These are phyloP conservation scores for Colletotrichum simmondsii DNA, from an alignment of 2,329 filamentous ascomycete species.

Conservation along the genomic window DNA sequence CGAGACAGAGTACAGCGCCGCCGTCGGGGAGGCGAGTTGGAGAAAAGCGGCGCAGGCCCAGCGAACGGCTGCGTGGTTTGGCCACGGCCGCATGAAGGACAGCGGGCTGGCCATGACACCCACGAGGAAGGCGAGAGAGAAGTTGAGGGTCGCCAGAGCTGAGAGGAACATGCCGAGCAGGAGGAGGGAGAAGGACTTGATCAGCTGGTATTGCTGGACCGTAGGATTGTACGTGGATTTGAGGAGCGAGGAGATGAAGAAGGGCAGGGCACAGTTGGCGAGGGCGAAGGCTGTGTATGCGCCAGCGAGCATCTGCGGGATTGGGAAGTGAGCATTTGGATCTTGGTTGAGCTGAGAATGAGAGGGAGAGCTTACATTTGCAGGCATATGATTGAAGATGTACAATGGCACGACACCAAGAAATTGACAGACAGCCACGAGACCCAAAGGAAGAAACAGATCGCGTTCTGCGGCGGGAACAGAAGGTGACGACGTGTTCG, in stretches of 20 bases:
- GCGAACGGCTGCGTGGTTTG: slow-evolving; percentile 48
- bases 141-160: slow-evolving; percentile 94
- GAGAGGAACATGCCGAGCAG: slow-evolving; percentile 92
- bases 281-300: slow-evolving; percentile 69
- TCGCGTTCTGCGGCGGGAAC: slow-evolving; percentile 65
- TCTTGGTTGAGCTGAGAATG: neutral
- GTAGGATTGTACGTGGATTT: slow-evolving; percentile 64
- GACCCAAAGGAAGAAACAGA: slow-evolving; percentile 76
- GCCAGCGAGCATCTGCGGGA: slow-evolving; percentile 27
- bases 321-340: neutral
- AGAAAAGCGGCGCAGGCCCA: slow-evolving; percentile 62
- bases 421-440: slow-evolving; percentile 80
- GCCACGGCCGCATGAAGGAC: slow-evolving; percentile 73
- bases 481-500: neutral
- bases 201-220: slow-evolving; percentile 78
- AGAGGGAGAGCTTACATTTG: slow-evolving; percentile 62
- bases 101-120: slow-evolving; percentile 83
- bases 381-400: slow-evolving; percentile 81
- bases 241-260: slow-evolving; percentile 66
- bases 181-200: slow-evolving; percentile 93
- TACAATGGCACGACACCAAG: slow-evolving; percentile 85
- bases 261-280: slow-evolving; percentile 66
- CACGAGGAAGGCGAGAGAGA: slow-evolving; percentile 87
- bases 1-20: slow-evolving; percentile 62
- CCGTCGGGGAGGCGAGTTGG: slow-evolving; percentile 70